Evolutionary conservation across 129 eudicot species (phyloP).

Genomic region (Artemisia argyi): DNA sequence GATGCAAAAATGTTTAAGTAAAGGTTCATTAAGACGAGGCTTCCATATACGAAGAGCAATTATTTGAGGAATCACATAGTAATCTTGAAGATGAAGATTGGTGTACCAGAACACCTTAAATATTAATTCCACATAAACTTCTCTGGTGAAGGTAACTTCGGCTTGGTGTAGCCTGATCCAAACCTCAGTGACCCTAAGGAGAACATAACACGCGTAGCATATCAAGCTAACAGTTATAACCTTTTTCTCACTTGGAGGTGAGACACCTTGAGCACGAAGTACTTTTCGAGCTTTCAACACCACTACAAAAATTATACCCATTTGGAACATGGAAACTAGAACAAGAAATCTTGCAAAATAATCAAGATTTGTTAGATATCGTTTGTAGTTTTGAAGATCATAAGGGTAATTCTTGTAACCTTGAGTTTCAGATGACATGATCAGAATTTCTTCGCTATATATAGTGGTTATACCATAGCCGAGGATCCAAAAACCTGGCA

Average conservation of each 20-base stretch:
- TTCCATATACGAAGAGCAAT: slow-evolving; percentile 28
- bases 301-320: slow-evolving; percentile 20
- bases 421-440: slow-evolving; percentile 23
- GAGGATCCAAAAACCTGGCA: slow-evolving; percentile 21
- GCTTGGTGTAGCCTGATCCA: not conserved
- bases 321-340: slow-evolving; percentile 28
- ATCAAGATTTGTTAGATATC: slow-evolving; percentile 17
- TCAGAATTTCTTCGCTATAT: slow-evolving; percentile 6
- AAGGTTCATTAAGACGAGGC: not conserved
- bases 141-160: slow-evolving; percentile 10
- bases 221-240: slow-evolving; percentile 15
- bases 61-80: slow-evolving; percentile 17
- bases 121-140: slow-evolving; percentile 2
- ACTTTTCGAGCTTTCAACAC: slow-evolving; percentile 31
- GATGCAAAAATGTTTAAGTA: slow-evolving; percentile 8
- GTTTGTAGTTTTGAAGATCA: slow-evolving; percentile 25
- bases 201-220: not conserved
- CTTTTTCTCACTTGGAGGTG: slow-evolving; percentile 31
- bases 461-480: slow-evolving; percentile 24
- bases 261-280: slow-evolving; percentile 12
- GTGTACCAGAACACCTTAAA: not conserved
- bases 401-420: slow-evolving; percentile 22
- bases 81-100: slow-evolving; percentile 23
- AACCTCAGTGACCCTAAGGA: not conserved
- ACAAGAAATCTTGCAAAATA: slow-evolving; percentile 27